Percentiles rank a stretch among this genome's conserved stretches.
Evolutionary conservation across 2,329 filamentous ascomycete species (phyloP).

Genomic region (Bipolaris gigantea): DNA sequence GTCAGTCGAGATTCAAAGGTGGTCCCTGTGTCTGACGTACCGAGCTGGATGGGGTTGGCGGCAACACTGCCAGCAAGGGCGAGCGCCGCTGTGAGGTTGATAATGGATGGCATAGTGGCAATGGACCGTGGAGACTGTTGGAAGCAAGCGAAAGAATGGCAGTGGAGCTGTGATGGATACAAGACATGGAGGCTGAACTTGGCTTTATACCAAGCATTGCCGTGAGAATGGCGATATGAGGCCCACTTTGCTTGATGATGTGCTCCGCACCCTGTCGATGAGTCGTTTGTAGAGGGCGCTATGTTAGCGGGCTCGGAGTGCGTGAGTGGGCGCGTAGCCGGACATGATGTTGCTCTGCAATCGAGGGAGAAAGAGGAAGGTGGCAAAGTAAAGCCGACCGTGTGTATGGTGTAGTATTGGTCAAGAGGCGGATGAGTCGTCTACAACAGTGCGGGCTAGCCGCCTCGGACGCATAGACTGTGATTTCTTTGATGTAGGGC

Average conservation of each 20-base stretch:
- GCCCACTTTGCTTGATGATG: conserved; percentile 12
- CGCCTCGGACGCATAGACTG: conserved; percentile 1
- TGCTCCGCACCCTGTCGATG: conserved; percentile 11
- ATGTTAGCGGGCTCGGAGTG: conserved; percentile 2
- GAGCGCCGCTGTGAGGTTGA: conserved; percentile 36
- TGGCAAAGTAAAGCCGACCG: conserved; percentile 8
- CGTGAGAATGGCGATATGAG: conserved; percentile 12
- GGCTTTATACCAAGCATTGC: conserved; percentile 35
- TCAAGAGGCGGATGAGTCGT: conserved; percentile 6
- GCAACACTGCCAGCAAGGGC: conserved; percentile 31
- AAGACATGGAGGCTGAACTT: conserved; percentile 22
- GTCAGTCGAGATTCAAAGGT: neutral
- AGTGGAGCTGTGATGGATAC: conserved; percentile 16
- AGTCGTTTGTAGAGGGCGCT: conserved; percentile 8
- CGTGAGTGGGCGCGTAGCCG: neutral
- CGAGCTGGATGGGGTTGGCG: conserved; percentile 35
- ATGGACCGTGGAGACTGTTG: conserved; percentile 15
- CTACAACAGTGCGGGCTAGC: conserved; percentile 4
- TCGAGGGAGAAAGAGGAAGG: neutral
- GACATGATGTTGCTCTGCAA: neutral
- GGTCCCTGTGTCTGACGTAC: neutral
- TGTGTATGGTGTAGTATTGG: conserved; percentile 12
- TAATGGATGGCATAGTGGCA: conserved; percentile 39
- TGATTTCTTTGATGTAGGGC: neutral
- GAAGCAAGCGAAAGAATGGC: conserved; percentile 3